These are phyloP conservation scores for Trypanosoma grayi DNA, from an alignment of 208 protist species.

Conservation along the genomic window DNA sequence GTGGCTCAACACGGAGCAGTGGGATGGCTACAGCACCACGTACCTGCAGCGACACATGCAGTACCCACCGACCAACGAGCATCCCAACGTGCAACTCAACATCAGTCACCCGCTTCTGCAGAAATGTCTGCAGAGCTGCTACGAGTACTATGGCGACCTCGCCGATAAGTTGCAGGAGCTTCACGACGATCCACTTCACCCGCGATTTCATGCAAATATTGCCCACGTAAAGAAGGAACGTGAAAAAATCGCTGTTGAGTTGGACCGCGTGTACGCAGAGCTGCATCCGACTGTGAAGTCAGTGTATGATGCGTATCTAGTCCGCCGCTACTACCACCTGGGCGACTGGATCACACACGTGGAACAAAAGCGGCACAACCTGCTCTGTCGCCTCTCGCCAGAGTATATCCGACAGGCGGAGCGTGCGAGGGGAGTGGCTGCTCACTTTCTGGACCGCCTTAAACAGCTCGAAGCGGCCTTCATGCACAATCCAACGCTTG, in stretches of 20 bases:
- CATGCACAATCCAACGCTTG: constrained; percentile 49
- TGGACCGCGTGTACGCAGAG: constrained; percentile 67
- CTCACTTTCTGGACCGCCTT: constrained; percentile 55
- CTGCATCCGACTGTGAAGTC: constrained; percentile 87
- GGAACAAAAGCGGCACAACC: constrained; percentile 55
- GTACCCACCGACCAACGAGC: constrained; percentile 76
- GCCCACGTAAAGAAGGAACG: constrained; percentile 50
- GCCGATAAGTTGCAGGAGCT: constrained; percentile 75
- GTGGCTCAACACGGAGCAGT: constrained; percentile 90
- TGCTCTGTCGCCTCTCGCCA: constrained; percentile 65
- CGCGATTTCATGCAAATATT: constrained; percentile 66
- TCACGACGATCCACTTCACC: constrained; percentile 81
- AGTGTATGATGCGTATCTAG: constrained; percentile 80
- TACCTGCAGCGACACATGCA: constrained; percentile 83
- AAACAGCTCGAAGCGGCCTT: constrained; percentile 49
- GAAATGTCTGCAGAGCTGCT: constrained; percentile 54
- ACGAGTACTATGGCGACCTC: constrained; percentile 72
- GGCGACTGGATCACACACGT: constrained; percentile 78
- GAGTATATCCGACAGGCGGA: constrained; percentile 48
- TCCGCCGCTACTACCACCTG: constrained; percentile 81
- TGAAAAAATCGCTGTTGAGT: constrained; percentile 59
- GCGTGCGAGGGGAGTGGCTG: constrained; percentile 42
- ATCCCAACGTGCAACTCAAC: constrained; percentile 60
- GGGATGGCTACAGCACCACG: constrained; percentile 82
- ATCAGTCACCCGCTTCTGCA: constrained; percentile 55